Conservation (phyloP, 1,139 yeast species). For the Sporopachydermia cereana region DNA sequence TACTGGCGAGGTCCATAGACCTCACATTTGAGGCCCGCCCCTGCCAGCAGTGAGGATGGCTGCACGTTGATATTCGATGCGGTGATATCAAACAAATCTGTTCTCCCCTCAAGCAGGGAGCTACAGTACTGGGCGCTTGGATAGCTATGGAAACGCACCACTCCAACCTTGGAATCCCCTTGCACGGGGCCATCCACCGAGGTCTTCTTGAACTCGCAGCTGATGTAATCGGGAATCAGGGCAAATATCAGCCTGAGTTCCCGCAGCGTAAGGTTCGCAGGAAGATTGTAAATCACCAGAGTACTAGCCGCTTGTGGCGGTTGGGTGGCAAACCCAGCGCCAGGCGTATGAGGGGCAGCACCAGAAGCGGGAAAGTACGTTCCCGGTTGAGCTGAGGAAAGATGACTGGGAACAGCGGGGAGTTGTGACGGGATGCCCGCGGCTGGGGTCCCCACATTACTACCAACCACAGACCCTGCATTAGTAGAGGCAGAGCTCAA, state of each 20-base stretch:
- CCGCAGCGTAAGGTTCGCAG: not conserved
- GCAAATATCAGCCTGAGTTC: constrained; percentile 1
- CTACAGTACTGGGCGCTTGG: constrained; percentile 1
- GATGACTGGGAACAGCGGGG: not conserved
- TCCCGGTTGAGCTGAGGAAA: not conserved
- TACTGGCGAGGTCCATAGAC: constrained; percentile 1
- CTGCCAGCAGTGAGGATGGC: not conserved
- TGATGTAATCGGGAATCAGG: not conserved
- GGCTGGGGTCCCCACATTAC: not conserved
- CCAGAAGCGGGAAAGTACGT: not conserved
- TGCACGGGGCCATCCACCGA: not conserved
- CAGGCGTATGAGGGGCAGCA: too few species aligned
- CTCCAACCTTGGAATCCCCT: not conserved
- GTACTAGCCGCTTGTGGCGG: not conserved
- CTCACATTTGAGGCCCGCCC: not conserved
- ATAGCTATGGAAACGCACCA: constrained; percentile 1
- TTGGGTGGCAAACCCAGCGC: not conserved
- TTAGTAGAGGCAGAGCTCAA: not conserved
- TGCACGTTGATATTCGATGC: not conserved
- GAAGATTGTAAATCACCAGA: not conserved
- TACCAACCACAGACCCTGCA: constrained; percentile 2
- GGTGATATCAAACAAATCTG: not conserved
- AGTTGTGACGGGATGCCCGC: not conserved
- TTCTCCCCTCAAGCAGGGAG: not conserved
- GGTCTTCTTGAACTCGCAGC: constrained; percentile 4